These are phyloP conservation scores for Pyricularia sp. DNA, from an alignment of 2,329 filamentous ascomycete genomes.

Conservation along the genomic window DNA sequence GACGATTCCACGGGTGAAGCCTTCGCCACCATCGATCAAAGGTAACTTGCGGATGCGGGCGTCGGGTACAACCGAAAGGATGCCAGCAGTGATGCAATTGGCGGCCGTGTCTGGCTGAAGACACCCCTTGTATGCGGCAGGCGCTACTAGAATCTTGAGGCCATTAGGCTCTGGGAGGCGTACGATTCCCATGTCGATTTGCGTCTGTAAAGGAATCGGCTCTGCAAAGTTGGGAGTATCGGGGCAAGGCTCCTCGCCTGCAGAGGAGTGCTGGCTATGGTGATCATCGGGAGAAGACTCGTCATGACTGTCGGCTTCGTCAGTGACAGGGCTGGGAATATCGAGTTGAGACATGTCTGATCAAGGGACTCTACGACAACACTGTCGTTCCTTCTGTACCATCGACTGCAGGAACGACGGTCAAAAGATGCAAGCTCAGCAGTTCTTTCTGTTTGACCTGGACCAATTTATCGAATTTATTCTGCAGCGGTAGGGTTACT, in stretches of 20 bases:
- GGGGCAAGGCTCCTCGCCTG: background rate
- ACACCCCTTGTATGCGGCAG: conserved; percentile 45
- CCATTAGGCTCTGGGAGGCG: background rate
- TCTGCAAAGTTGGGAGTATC: background rate
- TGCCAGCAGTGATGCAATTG: conserved; percentile 38
- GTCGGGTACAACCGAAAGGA: conserved; percentile 31
- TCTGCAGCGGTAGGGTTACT: background rate
- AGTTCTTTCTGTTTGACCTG: background rate
- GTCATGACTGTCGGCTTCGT: background rate
- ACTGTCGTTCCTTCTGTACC: background rate
- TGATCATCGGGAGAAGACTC: background rate
- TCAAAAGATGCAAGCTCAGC: background rate
- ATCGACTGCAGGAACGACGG: background rate
- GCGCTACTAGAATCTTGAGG: conserved; percentile 32
- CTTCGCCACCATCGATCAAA: conserved; percentile 43
- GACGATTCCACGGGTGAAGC: conserved; percentile 37
- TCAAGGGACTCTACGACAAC: background rate
- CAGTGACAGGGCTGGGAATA: background rate
- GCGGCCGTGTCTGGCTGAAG: conserved; percentile 37
- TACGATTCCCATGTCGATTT: background rate
- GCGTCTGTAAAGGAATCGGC: background rate
- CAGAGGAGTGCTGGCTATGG: background rate
- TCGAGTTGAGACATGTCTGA: background rate
- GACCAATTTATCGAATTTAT: background rate
- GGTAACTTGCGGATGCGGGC: conserved; percentile 36